These are phyloP conservation scores for Neurospora hispaniola DNA, from an alignment of 495 filamentous ascomycete species.

Conservation along the genomic window DNA sequence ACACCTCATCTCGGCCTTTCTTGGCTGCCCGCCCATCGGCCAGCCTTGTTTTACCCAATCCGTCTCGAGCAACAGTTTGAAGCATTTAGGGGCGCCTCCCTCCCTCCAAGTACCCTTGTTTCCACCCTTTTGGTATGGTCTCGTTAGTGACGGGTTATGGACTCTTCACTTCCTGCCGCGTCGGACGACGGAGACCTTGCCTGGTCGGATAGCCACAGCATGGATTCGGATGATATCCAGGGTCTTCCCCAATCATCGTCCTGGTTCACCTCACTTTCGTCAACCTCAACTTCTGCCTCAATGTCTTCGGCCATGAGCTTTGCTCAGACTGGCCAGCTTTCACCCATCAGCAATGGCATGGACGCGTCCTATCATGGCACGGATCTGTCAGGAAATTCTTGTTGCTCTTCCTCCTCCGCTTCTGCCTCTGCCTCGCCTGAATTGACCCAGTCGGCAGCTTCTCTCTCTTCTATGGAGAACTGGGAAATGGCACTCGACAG, in stretches of 20 bases:
- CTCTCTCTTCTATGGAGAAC: slow-evolving; percentile 19
- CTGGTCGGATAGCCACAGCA: slow-evolving; percentile 35
- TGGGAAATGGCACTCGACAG: slow-evolving; percentile 19
- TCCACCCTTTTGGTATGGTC: slow-evolving; percentile 23
- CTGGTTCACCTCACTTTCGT: slow-evolving; percentile 26
- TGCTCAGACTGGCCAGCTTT: slow-evolving; percentile 34
- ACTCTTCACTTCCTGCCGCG: slow-evolving; percentile 27
- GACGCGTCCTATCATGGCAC: slow-evolving; percentile 23
- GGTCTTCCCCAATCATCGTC: slow-evolving; percentile 25
- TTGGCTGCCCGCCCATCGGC: not conserved
- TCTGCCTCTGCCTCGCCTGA: slow-evolving; percentile 21
- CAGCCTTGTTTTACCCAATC: not conserved
- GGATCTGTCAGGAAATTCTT: slow-evolving; percentile 7
- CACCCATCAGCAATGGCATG: slow-evolving; percentile 39
- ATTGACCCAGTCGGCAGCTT: slow-evolving; percentile 23
- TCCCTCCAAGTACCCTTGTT: slow-evolving; percentile 1
- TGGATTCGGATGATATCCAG: slow-evolving; percentile 32
- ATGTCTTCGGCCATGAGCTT: slow-evolving; percentile 16
- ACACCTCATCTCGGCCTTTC: slow-evolving; percentile 4
- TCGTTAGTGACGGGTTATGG: slow-evolving; percentile 36
- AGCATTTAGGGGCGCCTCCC: slow-evolving; percentile 4
- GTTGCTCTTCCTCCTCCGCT: slow-evolving; percentile 18
- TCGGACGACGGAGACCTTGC: slow-evolving; percentile 29
- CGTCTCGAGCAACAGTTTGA: slow-evolving; percentile 5
- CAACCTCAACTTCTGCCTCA: slow-evolving; percentile 11